phyloP scores from a whole-genome alignment of 129 eudicot genomes.

The Flaveria robusta region DNA sequence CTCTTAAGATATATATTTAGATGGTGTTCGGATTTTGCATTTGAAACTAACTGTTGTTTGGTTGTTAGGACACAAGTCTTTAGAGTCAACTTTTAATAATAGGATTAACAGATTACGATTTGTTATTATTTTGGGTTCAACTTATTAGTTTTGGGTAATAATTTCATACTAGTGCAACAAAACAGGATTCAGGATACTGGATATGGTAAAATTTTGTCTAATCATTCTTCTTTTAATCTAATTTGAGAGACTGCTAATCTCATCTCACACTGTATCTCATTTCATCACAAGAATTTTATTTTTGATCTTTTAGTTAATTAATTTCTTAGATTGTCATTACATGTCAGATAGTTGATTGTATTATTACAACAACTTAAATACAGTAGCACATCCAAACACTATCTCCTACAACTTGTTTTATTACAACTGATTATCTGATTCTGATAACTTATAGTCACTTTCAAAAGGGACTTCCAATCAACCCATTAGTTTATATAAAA shows the following conservation, averaged over 20 bases:
- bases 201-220: neutral
- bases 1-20: neutral
- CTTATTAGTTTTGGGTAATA: neutral
- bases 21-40: neutral
- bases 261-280: neutral
- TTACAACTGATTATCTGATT: neutral
- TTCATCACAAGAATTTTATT: neutral
- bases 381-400: neutral
- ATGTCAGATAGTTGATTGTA: neutral
- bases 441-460: neutral
- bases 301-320: neutral
- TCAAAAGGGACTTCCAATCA: neutral
- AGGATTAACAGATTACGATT: neutral
- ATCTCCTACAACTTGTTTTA: conserved; percentile 1
- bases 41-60: neutral
- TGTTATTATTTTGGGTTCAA: neutral
- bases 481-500: neutral
- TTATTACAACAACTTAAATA: neutral
- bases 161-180: neutral
- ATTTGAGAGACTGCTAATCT: neutral
- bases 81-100: neutral
- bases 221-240: neutral
- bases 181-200: neutral
- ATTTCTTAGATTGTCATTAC: neutral
- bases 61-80: neutral